Conservation (phyloP, 495 filamentous ascomycete species). For the Pyrenopolyporus hunteri region DNA sequence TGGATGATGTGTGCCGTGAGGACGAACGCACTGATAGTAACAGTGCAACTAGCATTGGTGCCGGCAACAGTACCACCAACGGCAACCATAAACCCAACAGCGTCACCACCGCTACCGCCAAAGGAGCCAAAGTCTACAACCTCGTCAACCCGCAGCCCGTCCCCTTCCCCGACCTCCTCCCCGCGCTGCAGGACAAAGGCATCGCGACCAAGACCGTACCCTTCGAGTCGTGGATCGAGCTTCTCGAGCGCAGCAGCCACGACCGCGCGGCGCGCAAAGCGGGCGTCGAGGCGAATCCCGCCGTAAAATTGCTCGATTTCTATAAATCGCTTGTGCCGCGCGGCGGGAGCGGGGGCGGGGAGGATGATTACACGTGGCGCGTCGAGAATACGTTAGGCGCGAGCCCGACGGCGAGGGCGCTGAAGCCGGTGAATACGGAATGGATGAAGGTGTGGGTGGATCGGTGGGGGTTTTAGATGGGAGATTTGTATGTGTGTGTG, state of each 20-base stretch:
- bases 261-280: conserved; percentile 13
- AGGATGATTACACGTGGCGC: conserved; percentile 18
- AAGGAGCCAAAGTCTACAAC: conserved; percentile 35
- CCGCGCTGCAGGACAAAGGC: conserved; percentile 26
- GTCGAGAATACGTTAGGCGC: conserved; percentile 33
- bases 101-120: too few species aligned
- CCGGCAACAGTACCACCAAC: neutral
- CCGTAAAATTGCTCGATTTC: conserved; percentile 37
- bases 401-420: conserved; percentile 32
- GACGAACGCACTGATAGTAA: neutral
- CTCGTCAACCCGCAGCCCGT: conserved; percentile 34
- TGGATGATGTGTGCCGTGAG: conserved; percentile 18
- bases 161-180: conserved; percentile 26
- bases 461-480: conserved; percentile 30
- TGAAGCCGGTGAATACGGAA: conserved; percentile 34
- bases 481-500: neutral
- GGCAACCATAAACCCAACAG: neutral
- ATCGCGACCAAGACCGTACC: conserved; percentile 14
- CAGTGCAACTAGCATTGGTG: neutral
- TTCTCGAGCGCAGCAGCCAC: conserved; percentile 32
- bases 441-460: conserved; percentile 39
- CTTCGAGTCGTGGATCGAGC: conserved; percentile 32
- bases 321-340: conserved; percentile 30
- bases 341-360: neutral
- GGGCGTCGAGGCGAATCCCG: conserved; percentile 29